phyloP scores from a whole-genome alignment of 495 filamentous ascomycete species.

The Apodospora peruviana region DNA sequence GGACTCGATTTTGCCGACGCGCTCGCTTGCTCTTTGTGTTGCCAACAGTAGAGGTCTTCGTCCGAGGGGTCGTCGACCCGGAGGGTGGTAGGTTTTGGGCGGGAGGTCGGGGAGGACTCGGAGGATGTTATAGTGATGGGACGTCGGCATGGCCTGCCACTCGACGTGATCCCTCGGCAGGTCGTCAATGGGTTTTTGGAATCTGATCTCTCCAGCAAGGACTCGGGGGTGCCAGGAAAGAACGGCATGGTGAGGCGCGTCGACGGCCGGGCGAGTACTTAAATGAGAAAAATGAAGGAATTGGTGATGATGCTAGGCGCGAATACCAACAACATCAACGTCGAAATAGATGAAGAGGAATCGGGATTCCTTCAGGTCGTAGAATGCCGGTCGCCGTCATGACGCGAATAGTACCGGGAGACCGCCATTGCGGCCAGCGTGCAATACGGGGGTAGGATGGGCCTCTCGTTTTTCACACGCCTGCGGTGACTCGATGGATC shows the following conservation, averaged over 20 bases:
- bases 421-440: not conserved
- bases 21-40: constrained; percentile 83
- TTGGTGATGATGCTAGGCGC: not conserved
- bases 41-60: constrained; percentile 71
- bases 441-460: not conserved
- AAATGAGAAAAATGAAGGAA: not conserved
- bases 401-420: not conserved
- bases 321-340: not conserved
- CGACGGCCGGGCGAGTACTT: not conserved
- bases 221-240: constrained; percentile 79
- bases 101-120: constrained; percentile 25
- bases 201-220: constrained; percentile 68
- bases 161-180: constrained; percentile 77
- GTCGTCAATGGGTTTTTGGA: constrained; percentile 78
- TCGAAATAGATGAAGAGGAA: not conserved
- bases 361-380: too few relatives aligned
- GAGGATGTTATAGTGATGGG: constrained; percentile 42
- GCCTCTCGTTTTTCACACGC: not conserved
- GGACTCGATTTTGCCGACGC: constrained; percentile 37
- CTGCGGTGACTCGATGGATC: not conserved
- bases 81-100: constrained; percentile 30
- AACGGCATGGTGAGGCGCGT: constrained; percentile 57
- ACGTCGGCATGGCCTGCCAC: constrained; percentile 74
- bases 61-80: constrained; percentile 44
- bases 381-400: not conserved